Evolutionary conservation across 345 rosid genomes (phyloP), one percentile per base, ranked within the genome.

Genomic region (Tarenaya hassleriana): DNA sequence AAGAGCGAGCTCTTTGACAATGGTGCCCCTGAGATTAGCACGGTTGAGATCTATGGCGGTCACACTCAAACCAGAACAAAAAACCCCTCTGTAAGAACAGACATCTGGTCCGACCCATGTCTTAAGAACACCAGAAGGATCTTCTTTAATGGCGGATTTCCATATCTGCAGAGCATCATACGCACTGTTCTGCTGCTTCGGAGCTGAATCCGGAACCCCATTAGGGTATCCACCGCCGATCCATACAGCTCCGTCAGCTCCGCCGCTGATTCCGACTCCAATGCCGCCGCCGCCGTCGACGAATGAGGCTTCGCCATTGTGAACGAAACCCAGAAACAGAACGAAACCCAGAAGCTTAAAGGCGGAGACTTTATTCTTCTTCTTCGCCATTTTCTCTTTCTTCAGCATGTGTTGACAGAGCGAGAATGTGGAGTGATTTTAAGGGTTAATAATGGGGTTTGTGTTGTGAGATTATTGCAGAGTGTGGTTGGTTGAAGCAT

Each of bases 41-140:
- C 52, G 77, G 74, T 91, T 91, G 63, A 91, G 98, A 81, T 91
- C 98, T 65, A 91, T 77, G 49, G 75, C 55, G 4, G 42, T 64
- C 11, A 50, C 51, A 12, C 11, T 43, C 0, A 69, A 40, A 18
- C 64, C 68, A 7, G 79, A 62, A 69, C 96, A 91, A 41, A 80
- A 91, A 0, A 91, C 58, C 4, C 96, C 98, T 68, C 58, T 76
- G 68, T 87, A 91, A 47, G 92, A 72, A 53, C 96, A 91, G 0
- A 91, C 89, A 62, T 82, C 66, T n/a, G 70, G 15, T 27, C 98
- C 96, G 18, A 74, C 76, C 98, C 98, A 91, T 43, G 87, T 78
- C 60, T 58, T 68, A 33, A 87, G 66, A 69, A 84, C 57, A 72
- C 75, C 73, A 5, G 62, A 45, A 5, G 98, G 98, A 54, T 91